Base-by-base conservation (phyloP, 805 yeast species). In the Pichia gijzeniarum region DNA sequence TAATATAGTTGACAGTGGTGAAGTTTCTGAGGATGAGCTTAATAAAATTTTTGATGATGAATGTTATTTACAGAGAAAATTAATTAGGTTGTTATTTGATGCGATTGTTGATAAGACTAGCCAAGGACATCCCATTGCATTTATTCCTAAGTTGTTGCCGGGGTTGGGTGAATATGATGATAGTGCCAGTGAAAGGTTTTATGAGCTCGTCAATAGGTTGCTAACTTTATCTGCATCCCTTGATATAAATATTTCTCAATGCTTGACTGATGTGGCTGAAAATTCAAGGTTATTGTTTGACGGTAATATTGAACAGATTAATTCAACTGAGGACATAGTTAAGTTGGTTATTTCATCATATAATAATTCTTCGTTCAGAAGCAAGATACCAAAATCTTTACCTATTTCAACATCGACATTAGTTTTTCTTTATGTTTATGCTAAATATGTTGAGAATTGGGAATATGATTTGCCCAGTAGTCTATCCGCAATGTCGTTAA, bases 161-260 rank as follows among this genome's bases (percentile, higher is more conserved):
- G 32, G 19, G 2, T 20, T 44, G 19, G 6, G 22, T 14, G 14
- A n/a, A 4, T n/a, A 8, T 2, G 38, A 42, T n/a, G 22, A 32
- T 10, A 20, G 20, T 6, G 16, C 28, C 2, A 41, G 27, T 14
- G 4, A 5, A 1, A 30, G n/a, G 5, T 49, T 47, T 12, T 45
- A 50, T 20, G 62, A 59, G 21, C 48, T 62, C 19, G 34, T 53
- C 28, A 48, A 52, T 25, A 47, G 64, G 41, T 44, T 55, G 67
- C 22, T 61, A 61, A 38, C 62, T 58, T 65, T 88, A 48, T 73
- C 84, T 0, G 56, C 70, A 28, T 77, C 93, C 3, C 76, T 75
- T 62, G 98, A 90, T 61, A 57, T 87, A 42, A 77, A 82, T 43
- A 64, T 80, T 12, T 64, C 63, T n/a, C 54, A 56, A 1, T 61